A percentile compares a stretch with the other conserved stretches of the same genome.
These are phyloP conservation scores for Intubia oerlemansii DNA, from an alignment of 2,329 filamentous ascomycete species.

Conservation along the genomic window DNA sequence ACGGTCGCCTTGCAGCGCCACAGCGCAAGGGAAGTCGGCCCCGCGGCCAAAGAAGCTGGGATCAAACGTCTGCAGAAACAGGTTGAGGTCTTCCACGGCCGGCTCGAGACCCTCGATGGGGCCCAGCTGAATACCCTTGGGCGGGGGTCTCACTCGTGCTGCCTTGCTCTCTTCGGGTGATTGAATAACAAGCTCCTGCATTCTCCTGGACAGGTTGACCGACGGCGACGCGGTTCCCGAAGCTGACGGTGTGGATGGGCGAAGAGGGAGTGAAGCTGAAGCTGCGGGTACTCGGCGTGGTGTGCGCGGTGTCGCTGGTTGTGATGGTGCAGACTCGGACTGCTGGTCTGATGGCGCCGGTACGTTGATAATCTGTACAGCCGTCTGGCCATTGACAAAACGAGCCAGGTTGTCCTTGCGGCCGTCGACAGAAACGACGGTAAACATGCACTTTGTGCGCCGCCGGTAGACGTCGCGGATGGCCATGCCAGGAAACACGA, in stretches of 20 bases:
- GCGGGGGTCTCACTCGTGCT: neutral
- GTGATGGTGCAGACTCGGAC: conserved; percentile 1
- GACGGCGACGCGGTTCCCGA: neutral
- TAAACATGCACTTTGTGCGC: conserved; percentile 38
- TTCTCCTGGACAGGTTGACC: no score
- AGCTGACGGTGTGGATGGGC: no score
- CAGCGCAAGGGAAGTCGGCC: conserved; percentile 21
- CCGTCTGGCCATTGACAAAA: conserved; percentile 14
- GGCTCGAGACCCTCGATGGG: conserved; percentile 46
- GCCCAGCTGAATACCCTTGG: conserved; percentile 21
- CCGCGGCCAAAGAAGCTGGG: conserved; percentile 9
- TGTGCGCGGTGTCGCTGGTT: conserved; percentile 3
- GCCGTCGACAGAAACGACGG: conserved; percentile 32
- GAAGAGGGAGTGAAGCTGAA: no score
- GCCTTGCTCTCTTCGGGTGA: no score
- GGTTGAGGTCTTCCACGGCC: conserved; percentile 45
- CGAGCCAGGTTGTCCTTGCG: conserved; percentile 21
- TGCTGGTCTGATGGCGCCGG: no score
- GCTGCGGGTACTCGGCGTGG: no score
- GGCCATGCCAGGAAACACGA: conserved; percentile 46
- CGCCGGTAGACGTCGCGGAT: conserved; percentile 42
- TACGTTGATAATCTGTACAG: conserved; percentile 9
- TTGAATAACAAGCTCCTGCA: conserved; percentile 3
- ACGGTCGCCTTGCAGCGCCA: conserved; percentile 60
- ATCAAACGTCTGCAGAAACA: conserved; percentile 24